phyloP scores from a whole-genome alignment of 2,329 filamentous ascomycete genomes.

The Ambrosiella xylebori region DNA sequence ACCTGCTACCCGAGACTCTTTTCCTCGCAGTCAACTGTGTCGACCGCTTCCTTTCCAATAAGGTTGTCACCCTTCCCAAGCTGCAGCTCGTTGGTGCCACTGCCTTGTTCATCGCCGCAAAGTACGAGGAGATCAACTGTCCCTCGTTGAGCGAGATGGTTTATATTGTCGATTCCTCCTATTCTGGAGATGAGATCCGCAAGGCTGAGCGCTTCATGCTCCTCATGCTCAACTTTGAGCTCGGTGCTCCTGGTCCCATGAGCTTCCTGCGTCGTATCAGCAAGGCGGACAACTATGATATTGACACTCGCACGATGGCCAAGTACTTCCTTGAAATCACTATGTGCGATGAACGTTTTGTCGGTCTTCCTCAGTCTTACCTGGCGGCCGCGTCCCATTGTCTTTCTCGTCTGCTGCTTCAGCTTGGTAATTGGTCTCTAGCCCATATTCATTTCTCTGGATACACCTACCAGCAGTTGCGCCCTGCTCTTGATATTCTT shows the following conservation, averaged over 20 bases:
- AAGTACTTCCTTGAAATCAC: constrained; percentile 97
- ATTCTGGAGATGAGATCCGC: constrained; percentile 77
- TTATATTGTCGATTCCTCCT: constrained; percentile 93
- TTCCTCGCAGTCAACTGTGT: constrained; percentile 95
- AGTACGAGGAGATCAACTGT: constrained; percentile 98
- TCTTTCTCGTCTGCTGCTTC: constrained; percentile 70
- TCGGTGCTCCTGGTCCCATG: constrained; percentile 98
- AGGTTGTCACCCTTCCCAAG: constrained; percentile 88
- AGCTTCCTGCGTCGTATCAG: constrained; percentile 92
- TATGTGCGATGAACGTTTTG: constrained; percentile 95
- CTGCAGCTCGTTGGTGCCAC: constrained; percentile 92
- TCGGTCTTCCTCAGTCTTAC: constrained; percentile 79
- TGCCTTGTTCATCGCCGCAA: constrained; percentile 86
- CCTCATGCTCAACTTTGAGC: constrained; percentile 84
- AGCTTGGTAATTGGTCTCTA: constrained; percentile 78
- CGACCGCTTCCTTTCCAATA: constrained; percentile 85
- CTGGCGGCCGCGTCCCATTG: constrained; percentile 84
- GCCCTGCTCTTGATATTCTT: constrained; percentile 58
- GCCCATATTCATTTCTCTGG: constrained; percentile 84
- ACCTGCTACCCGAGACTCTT: constrained; percentile 78
- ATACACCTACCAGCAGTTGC: constrained; percentile 75
- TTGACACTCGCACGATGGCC: constrained; percentile 84
- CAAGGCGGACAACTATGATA: constrained; percentile 94
- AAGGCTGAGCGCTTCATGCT: constrained; percentile 98
- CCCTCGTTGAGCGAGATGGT: constrained; percentile 89